phyloP scores from a whole-genome alignment of 108 stramenopile species.

The Nitzschia sp. region DNA sequence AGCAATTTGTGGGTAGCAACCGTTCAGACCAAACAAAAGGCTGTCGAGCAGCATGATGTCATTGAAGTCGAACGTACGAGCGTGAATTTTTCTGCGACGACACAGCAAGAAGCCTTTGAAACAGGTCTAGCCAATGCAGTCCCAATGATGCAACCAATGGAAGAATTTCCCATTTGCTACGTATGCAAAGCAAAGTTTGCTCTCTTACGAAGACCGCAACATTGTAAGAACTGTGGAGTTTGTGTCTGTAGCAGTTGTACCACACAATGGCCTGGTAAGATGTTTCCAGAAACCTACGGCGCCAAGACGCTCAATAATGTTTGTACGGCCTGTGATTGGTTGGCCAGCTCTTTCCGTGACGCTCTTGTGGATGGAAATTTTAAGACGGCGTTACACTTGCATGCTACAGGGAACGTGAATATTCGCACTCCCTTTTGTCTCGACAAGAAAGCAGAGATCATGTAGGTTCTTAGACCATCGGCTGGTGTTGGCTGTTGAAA shows the following conservation, averaged over 20 bases:
- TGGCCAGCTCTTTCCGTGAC: slow-evolving; percentile 39
- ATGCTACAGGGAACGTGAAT: slow-evolving; percentile 62
- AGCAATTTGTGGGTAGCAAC: slow-evolving; percentile 66
- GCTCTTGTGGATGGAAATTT: slow-evolving; percentile 48
- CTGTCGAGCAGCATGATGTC: slow-evolving; percentile 14
- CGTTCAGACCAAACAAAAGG: slow-evolving; percentile 49
- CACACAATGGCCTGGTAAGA: slow-evolving; percentile 38
- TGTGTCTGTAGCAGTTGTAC: slow-evolving; percentile 47
- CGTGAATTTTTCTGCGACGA: slow-evolving; percentile 34
- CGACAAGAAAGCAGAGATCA: slow-evolving; percentile 20
- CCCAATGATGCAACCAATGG: slow-evolving; percentile 49
- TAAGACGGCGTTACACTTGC: slow-evolving; percentile 38
- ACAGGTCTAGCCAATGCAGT: slow-evolving; percentile 56
- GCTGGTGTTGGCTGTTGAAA: too few species aligned
- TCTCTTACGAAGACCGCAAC: slow-evolving; percentile 42
- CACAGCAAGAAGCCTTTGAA: slow-evolving; percentile 55
- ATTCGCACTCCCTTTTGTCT: slow-evolving; percentile 47
- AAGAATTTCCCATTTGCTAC: slow-evolving; percentile 36
- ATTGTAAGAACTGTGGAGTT: slow-evolving; percentile 60
- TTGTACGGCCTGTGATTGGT: slow-evolving; percentile 46
- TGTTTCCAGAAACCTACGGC: slow-evolving; percentile 59
- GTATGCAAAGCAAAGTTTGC: slow-evolving; percentile 47
- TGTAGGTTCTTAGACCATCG: too few species aligned
- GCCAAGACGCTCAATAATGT: slow-evolving; percentile 30
- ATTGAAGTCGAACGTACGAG: slow-evolving; percentile 12